Conservation (phyloP, 2,329 filamentous ascomycete genomes). For the Verticillium tricorpus region DNA sequence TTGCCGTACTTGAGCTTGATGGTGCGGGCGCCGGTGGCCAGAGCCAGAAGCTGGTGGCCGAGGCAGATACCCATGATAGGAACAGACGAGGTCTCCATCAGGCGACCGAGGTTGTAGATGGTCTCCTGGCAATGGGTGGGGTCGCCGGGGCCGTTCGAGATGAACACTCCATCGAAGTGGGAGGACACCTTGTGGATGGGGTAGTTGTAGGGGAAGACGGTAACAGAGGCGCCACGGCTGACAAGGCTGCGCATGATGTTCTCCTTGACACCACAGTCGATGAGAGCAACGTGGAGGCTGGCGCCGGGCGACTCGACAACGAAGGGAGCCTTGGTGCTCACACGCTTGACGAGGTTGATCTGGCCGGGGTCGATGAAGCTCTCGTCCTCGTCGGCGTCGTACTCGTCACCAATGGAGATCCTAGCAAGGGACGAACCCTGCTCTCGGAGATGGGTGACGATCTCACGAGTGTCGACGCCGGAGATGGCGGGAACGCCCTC, state of each 20-base stretch:
- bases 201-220: constrained; percentile 94
- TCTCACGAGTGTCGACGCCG: constrained; percentile 92
- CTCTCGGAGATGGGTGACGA: constrained; percentile 93
- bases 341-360: constrained; percentile 93
- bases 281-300: constrained; percentile 83
- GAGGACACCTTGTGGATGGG: constrained; percentile 97
- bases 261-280: constrained; percentile 99
- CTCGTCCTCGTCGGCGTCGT: constrained; percentile 97
- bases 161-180: constrained; percentile 98
- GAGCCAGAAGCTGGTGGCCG: constrained; percentile 90
- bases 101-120: constrained; percentile 82
- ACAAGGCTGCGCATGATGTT: constrained; percentile 97
- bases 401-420: constrained; percentile 94
- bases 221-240: constrained; percentile 84
- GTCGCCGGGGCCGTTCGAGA: constrained; percentile 97
- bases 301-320: constrained; percentile 83
- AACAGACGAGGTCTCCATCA: constrained; percentile 87
- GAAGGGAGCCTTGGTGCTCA: constrained; percentile 97
- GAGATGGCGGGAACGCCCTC: constrained; percentile 96
- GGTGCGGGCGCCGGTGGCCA: constrained; percentile 82
- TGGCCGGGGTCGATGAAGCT: constrained; percentile 91
- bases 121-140: constrained; percentile 95
- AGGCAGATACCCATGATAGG: constrained; percentile 98
- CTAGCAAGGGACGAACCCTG: constrained; percentile 92
- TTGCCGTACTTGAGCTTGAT: constrained; percentile 99